phyloP scores from a whole-genome alignment of 257 asterid genomes.

The Osmanthus fragrans region DNA sequence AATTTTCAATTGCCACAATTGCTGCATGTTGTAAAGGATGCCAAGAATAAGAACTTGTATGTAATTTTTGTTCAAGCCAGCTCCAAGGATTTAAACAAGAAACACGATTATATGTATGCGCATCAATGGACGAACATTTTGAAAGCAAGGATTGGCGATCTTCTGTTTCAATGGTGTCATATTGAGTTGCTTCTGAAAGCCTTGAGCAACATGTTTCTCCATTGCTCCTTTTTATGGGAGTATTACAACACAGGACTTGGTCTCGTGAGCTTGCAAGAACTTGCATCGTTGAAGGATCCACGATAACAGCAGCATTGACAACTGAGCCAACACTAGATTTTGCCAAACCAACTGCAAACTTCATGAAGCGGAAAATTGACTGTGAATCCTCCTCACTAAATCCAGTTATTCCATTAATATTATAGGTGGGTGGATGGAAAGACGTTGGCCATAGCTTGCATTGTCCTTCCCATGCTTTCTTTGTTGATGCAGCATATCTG shows the following conservation, averaged over 20 bases:
- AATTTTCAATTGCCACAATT: conserved; percentile 68
- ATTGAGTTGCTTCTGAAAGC: conserved; percentile 25
- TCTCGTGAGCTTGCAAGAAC: conserved; percentile 80
- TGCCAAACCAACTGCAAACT: conserved; percentile 60
- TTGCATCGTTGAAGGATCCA: conserved; percentile 73
- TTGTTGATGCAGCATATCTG: conserved; percentile 78
- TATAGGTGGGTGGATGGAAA: conserved; percentile 90
- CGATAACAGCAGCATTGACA: conserved; percentile 90
- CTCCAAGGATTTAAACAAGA: conserved; percentile 77
- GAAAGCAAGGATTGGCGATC: conserved; percentile 21
- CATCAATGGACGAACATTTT: conserved; percentile 23
- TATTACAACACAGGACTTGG: conserved; percentile 35
- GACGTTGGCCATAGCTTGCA: conserved; percentile 98
- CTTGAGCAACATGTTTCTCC: conserved; percentile 26
- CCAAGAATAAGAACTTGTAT: conserved; percentile 39
- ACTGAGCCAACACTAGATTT: conserved; percentile 48
- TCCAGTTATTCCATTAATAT: conserved; percentile 86
- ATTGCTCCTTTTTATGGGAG: conserved; percentile 27
- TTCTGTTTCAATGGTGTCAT: conserved; percentile 27
- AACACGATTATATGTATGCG: conserved; percentile 31
- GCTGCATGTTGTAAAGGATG: conserved; percentile 93
- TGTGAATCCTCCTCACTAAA: conserved; percentile 68
- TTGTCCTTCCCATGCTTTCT: conserved; percentile 98
- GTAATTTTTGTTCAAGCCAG: conserved; percentile 54
- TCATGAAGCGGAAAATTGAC: conserved; percentile 64